Evolutionary conservation across 164 flowering plant genomes (phyloP).

Genomic region (Amborella trichopoda): DNA sequence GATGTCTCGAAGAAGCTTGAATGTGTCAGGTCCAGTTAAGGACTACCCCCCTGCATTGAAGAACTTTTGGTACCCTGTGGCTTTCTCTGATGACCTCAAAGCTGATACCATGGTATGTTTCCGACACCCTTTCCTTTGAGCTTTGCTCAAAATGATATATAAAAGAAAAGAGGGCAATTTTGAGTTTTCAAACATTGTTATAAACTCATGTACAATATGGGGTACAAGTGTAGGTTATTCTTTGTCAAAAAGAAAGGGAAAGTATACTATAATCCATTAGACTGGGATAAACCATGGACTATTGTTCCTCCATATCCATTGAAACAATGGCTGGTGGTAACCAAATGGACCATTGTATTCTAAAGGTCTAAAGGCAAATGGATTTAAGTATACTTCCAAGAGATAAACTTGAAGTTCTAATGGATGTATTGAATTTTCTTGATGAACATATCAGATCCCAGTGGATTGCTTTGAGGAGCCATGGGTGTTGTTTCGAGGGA

Average conservation of each 20-base stretch:
- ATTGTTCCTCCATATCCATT: too few relatives aligned
- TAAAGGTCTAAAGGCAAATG: too few relatives aligned
- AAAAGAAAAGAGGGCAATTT: neutral
- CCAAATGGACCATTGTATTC: too few relatives aligned
- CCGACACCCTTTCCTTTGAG: neutral
- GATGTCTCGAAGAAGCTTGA: slow-evolving; percentile 34
- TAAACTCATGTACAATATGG: slow-evolving; percentile 70
- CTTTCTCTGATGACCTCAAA: slow-evolving; percentile 76
- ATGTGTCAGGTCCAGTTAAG: slow-evolving; percentile 86
- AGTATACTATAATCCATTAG: too few relatives aligned
- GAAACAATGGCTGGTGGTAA: too few relatives aligned
- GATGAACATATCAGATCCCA: slow-evolving; percentile 91
- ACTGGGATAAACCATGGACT: slow-evolving; percentile 76
- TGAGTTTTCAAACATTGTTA: slow-evolving; percentile 3
- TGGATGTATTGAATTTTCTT: too few relatives aligned
- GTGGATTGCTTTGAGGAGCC: slow-evolving; percentile 93
- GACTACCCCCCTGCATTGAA: slow-evolving; percentile 62
- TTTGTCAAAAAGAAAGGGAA: slow-evolving; percentile 70
- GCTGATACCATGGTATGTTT: slow-evolving; percentile 94
- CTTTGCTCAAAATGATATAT: slow-evolving; percentile 5
- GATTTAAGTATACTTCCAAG: too few relatives aligned
- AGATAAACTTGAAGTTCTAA: too few relatives aligned
- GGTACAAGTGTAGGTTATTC: slow-evolving; percentile 71
- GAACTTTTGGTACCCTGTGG: slow-evolving; percentile 97
- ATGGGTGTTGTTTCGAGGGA: slow-evolving; percentile 92